Evolutionary conservation across 768 basidiomycete species (phyloP).

Genomic region (Pisolithus marmoratus): DNA sequence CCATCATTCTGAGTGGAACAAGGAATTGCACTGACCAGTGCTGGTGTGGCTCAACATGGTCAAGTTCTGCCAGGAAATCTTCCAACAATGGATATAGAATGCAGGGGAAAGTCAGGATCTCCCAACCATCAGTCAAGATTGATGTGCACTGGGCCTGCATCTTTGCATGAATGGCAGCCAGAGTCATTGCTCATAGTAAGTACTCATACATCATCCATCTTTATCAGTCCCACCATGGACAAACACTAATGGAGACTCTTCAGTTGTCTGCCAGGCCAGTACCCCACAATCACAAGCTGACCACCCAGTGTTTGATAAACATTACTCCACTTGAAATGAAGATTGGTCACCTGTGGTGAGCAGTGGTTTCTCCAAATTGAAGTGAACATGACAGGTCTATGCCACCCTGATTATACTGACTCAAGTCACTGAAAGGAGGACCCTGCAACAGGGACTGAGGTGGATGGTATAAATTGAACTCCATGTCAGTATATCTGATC

Average conservation of each 20-base stretch:
- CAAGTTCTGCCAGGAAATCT: not conserved
- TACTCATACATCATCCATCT: not conserved
- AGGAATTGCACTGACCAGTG: constrained; percentile 2
- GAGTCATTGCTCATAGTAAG: not conserved
- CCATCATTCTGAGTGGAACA: not conserved
- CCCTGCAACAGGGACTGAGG: not conserved
- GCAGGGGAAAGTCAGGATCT: not conserved
- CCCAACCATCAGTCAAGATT: not conserved
- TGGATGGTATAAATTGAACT: not conserved
- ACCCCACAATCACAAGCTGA: too few species aligned
- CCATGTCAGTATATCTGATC: not conserved
- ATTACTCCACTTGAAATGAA: too few species aligned
- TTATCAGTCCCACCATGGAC: not conserved
- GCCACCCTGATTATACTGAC: too few species aligned
- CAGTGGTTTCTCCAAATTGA: too few species aligned
- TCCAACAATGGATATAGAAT: not conserved
- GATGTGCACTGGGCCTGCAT: not conserved
- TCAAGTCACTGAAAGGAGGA: too few species aligned
- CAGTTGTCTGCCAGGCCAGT: too few species aligned
- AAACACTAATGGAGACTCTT: too few species aligned
- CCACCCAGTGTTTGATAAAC: too few species aligned
- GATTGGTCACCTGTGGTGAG: too few species aligned
- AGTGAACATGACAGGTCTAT: too few species aligned
- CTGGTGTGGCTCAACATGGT: not conserved
- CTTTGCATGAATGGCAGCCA: not conserved